Evolutionary conservation across 306 rosid genomes (phyloP), one percentile per base, ranked within the genome.

Genomic region (Canavalia gladiata): DNA sequence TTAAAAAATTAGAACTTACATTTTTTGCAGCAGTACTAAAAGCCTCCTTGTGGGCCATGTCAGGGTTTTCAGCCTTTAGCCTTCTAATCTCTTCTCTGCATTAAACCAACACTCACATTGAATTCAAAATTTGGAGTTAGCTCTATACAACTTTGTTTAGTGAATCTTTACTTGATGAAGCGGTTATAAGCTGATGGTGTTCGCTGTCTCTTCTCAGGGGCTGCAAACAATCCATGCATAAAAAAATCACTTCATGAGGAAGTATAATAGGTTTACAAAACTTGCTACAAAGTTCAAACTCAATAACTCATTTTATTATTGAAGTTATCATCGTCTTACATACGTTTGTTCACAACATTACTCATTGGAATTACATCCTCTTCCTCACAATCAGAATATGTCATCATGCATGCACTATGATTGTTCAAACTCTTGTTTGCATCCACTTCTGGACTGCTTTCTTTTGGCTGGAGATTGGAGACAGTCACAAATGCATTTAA

Each of bases 131-230:
- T 43, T 62, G 60, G 60, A 42, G 37, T 74, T 2, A 41, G 5
- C 33, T 35, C 39, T 35, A 4, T 50, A 56, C 9, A 67, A 71
- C 35, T 72, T 73, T 34, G 56, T 42, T 34, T 4, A 75, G 1
- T 60, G 85, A 84, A 64, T 72, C 62, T 83, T 87, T 87, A 93
- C 99, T 92, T 91, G 90, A 95, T 93, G 89, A 95, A 93, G 47
- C 88, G 84, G 86, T 95, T 95, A 78, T 95, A 95, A 42, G 99
- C 99, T 72, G 99, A 92, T 7, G 99, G 99, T 70, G 97, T 91
- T 91, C 99, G 50, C 73, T 95, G 95, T 84, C 97, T 92, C 87
- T 92, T 95, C 90, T 93, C 97, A 11, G 99, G 97, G 46, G 97
- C 99, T 93, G 80, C 74, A 68, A 30, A 62, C 12, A 69, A 65